Evolutionary conservation across 176 grass and related monocot genomes (phyloP), one percentile per base, ranked within the genome.

Genomic region (Dactylis glomerata): DNA sequence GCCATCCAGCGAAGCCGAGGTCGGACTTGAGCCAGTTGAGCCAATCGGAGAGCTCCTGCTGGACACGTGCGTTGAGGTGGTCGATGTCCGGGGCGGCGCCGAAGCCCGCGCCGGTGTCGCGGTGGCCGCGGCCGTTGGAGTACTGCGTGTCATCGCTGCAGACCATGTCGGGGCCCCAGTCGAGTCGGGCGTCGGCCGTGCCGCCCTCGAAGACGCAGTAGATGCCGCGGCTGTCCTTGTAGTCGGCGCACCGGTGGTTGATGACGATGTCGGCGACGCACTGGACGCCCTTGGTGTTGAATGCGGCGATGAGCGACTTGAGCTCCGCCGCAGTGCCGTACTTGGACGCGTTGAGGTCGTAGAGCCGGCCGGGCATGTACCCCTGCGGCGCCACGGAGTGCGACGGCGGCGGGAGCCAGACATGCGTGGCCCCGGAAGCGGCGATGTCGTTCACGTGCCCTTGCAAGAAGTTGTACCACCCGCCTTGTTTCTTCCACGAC

Each of bases 181-280:
- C 95, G 46, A 97, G 92, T 78, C 88, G 90, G 82, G 42, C 36
- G 56, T 91, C 95, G 1, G 82, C 6, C 8, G 90, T 89, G 54
- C 95, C 95, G 31, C 94, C 94, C 76, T 97, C 88, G 79, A 97
- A 97, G 62, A 97, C 68, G 68, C 94, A 97, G 83, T 97, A 97
- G 68, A 97, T 77, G 61, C 95, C 95, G 23, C 95, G 83, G 3
- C 69, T 49, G 56, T 97, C 95, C 79, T 92, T 91, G 73, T 78
- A 78, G 47, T 97, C 95, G 10, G 95, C 95, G 55, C 90, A 94
- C 6, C 95, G 86, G 86, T 97, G 95, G 81, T 97, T 97, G 90
- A 97, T 92, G 32, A 94, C 95, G 46, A 97, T 61, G 84, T 97
- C 95, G 0, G 95, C 95, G 11, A 97, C 79, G 80, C 84, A 91